Percentiles rank a stretch among this genome's conserved stretches.
phyloP scores from a whole-genome alignment of 1,284 basidiomycete genomes.

The Malassezia yamatoensis region DNA sequence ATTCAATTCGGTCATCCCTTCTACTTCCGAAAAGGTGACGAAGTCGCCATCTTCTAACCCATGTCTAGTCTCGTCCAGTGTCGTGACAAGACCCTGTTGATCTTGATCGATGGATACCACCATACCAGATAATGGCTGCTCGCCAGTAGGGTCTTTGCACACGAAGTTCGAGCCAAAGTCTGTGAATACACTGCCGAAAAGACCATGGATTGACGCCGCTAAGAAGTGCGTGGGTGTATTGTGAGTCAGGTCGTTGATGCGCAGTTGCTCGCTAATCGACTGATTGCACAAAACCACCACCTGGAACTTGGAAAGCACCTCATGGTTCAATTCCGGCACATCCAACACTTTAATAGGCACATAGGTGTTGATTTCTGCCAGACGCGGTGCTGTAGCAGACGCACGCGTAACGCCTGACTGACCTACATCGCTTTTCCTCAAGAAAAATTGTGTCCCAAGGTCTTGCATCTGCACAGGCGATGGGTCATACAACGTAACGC shows the following conservation, averaged over 20 bases:
- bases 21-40: slow-evolving; percentile 92
- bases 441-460: slow-evolving; percentile 91
- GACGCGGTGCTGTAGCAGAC: slow-evolving; percentile 71
- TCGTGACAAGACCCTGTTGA: slow-evolving; percentile 81
- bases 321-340: slow-evolving; percentile 26
- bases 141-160: slow-evolving; percentile 88
- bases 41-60: slow-evolving; percentile 96
- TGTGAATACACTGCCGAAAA: slow-evolving; percentile 92
- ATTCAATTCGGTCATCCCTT: slow-evolving; percentile 88
- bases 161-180: slow-evolving; percentile 92
- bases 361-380: slow-evolving; percentile 91
- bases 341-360: slow-evolving; percentile 71
- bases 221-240: slow-evolving; percentile 71
- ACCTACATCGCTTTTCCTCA: slow-evolving; percentile 76
- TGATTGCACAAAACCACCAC: slow-evolving; percentile 81
- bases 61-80: slow-evolving; percentile 91
- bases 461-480: slow-evolving; percentile 75
- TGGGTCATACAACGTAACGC: slow-evolving; percentile 90
- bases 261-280: slow-evolving; percentile 70
- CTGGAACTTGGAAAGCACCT: slow-evolving; percentile 33
- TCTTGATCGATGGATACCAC: slow-evolving; percentile 61
- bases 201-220: slow-evolving; percentile 77
- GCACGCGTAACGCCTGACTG: slow-evolving; percentile 61
- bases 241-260: slow-evolving; percentile 72
- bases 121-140: slow-evolving; percentile 87